Base-by-base conservation (phyloP, 495 filamentous ascomycete species). In the Aspergillus cristatus region DNA sequence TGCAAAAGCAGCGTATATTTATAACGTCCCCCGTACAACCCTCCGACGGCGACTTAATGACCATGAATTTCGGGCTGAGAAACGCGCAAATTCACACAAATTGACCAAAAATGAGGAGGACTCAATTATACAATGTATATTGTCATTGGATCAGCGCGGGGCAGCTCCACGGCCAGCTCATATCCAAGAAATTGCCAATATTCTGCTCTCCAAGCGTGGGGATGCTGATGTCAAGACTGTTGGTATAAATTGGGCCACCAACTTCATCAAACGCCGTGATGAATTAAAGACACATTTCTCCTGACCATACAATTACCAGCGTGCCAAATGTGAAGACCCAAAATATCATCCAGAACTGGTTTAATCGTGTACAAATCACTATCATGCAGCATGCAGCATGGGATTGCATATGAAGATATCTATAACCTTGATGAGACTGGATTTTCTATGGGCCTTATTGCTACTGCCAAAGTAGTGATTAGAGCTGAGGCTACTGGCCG, bases 351-450 rank as follows among this genome's bases (percentile, higher is more conserved):
- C 24, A 40, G 13, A n/a, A 15, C 2, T 41, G 16, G 15, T 41
- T 41, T 41, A 28, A 12, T 16, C 14, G 15, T 28, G 25, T 41
- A 13, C 16, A 41, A 28, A 35, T 24, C 20, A 41, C 32, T 13
- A 41, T 50, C 15, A 42, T 32, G 10, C 56, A 67, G 41, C 15
- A 42, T 32, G 10, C 56, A 67, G 41, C 55, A 67, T 41, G 41
- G 48, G 22, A 41, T 35, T 3, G 29, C 42, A 14, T 39, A 60
- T 14, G 46, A 58, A 25, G 55, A 68, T 51, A 54, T 60, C 31
- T 65, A 65, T 40, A 70, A 67, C 44, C 65, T 71, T 47, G 52
- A 71, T 44, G 50, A 71, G 43, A 62, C 54, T 38, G 48, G 56
- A 34, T 54, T 67, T 51, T 5, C 10, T n/a, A 54, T 54, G 32